Conservation (phyloP, 1,139 yeast genomes). For the Geotrichum candidum region DNA sequence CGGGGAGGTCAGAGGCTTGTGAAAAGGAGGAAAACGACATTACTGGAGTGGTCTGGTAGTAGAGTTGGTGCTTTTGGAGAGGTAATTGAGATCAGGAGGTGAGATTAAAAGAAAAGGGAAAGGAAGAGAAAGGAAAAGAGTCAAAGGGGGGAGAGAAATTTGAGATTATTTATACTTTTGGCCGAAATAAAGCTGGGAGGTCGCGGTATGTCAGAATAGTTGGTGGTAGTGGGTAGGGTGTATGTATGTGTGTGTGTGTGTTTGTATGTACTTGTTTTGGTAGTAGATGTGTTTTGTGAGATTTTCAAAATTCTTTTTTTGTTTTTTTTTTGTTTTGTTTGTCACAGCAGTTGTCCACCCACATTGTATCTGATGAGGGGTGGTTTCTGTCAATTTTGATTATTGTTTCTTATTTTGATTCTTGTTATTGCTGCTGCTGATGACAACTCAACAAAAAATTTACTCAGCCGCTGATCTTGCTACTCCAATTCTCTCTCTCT, state of each 20-base stretch:
- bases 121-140: background rate
- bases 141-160: background rate
- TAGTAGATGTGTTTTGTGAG: background rate
- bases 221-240: background rate
- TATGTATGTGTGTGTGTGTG: background rate
- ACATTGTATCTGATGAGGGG: background rate
- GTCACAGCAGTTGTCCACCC: background rate
- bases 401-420: too few species aligned
- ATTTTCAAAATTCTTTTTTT: background rate
- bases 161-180: constrained; percentile 9
- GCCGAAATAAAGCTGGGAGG: background rate
- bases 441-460: background rate
- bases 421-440: background rate
- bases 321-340: background rate
- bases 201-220: background rate
- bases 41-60: background rate
- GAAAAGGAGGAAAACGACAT: constrained; percentile 48
- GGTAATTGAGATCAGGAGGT: background rate
- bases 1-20: constrained; percentile 67
- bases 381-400: background rate
- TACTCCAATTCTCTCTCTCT: background rate
- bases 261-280: background rate
- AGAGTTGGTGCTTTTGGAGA: background rate
- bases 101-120: background rate
- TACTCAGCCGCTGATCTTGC: background rate